Evolutionary conservation across 805 yeast species (phyloP).

Genomic region (Kluyveromyces wickerhamii): DNA sequence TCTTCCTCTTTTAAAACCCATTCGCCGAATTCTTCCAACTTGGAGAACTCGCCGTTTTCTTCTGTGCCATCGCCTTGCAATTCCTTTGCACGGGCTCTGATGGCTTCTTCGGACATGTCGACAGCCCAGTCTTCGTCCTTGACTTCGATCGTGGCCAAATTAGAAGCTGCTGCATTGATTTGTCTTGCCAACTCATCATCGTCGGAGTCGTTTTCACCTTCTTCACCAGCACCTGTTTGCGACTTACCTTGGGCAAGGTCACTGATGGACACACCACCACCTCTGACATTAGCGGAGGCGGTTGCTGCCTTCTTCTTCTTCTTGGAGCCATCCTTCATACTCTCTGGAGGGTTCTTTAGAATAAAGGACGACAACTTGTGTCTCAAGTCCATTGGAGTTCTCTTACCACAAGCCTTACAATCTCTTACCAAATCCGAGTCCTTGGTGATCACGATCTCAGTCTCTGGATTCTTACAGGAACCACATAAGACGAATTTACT

Average conservation of each 20-base stretch:
- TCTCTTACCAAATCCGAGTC: constrained; percentile 73
- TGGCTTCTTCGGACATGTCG: constrained; percentile 94
- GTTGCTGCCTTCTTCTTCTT: constrained; percentile 77
- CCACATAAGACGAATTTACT: constrained; percentile 88
- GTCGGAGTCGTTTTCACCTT: constrained; percentile 38
- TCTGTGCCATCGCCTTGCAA: constrained; percentile 55
- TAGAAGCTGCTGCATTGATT: constrained; percentile 78
- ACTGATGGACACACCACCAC: constrained; percentile 75
- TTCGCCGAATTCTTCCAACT: constrained; percentile 75
- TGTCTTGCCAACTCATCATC: constrained; percentile 71
- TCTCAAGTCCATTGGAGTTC: constrained; percentile 74
- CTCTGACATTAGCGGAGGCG: constrained; percentile 81
- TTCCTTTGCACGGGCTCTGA: constrained; percentile 82
- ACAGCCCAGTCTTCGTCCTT: constrained; percentile 96
- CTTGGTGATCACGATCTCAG: constrained; percentile 70
- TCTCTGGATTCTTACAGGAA: constrained; percentile 94
- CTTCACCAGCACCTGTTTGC: constrained; percentile 23
- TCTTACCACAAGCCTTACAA: constrained; percentile 97
- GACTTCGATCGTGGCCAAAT: constrained; percentile 52
- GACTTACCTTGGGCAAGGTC: constrained; percentile 59
- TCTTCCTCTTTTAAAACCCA: constrained; percentile 61
- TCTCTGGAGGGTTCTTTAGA: constrained; percentile 77
- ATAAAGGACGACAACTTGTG: constrained; percentile 84
- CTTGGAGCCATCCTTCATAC: constrained; percentile 41
- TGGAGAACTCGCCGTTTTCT: constrained; percentile 35